These are phyloP conservation scores for Clarireedia monteithiana DNA, from an alignment of 2,329 filamentous ascomycete genomes.

Conservation along the genomic window DNA sequence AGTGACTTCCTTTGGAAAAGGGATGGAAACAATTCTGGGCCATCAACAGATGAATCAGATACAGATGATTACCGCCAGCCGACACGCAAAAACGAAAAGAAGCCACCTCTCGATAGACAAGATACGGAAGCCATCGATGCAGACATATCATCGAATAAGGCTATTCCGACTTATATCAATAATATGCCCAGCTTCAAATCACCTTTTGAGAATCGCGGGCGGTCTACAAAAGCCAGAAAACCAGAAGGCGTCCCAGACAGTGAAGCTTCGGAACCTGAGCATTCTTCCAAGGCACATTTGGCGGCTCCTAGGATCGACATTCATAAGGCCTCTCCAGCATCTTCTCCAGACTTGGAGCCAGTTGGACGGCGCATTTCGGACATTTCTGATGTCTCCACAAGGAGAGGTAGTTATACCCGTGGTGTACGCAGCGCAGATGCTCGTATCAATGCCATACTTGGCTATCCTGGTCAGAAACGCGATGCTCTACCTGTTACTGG, in stretches of 20 bases:
- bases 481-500: conserved; percentile 37
- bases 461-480: conserved; percentile 27
- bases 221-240: conserved; percentile 21
- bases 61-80: conserved; percentile 35
- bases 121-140: neutral
- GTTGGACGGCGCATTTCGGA: conserved; percentile 18
- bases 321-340: conserved; percentile 28
- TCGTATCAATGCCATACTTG: conserved; percentile 30
- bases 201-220: conserved; percentile 34
- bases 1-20: conserved; percentile 53
- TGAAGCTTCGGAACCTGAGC: conserved; percentile 30
- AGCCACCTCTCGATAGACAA: conserved; percentile 22
- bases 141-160: conserved; percentile 11
- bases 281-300: conserved; percentile 37
- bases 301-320: conserved; percentile 43
- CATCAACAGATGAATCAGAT: conserved; percentile 41
- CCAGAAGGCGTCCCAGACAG: conserved; percentile 15
- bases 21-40: conserved; percentile 39
- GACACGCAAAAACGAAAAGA: conserved; percentile 30
- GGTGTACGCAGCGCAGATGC: conserved; percentile 23
- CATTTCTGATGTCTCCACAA: conserved; percentile 24
- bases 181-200: conserved; percentile 43
- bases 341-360: conserved; percentile 17
- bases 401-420: conserved; percentile 16
- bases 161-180: conserved; percentile 18